Evolutionary conservation across 139 green algal genomes (phyloP).

Genomic region (Chlorella sp.): DNA sequence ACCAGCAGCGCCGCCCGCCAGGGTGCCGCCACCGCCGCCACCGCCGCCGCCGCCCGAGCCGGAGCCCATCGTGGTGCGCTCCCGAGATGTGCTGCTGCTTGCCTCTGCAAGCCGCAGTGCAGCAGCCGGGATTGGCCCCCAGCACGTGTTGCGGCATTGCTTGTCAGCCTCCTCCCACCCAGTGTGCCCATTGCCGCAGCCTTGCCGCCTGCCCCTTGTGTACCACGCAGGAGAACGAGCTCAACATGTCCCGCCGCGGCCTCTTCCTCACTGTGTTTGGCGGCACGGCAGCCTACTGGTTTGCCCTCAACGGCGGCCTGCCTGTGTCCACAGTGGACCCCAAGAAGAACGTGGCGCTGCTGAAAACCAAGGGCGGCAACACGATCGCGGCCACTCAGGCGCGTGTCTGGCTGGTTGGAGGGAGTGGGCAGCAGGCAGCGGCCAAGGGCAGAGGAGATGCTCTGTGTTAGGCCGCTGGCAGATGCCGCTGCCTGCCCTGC

Average conservation of each 20-base stretch:
- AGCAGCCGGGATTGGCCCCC: too few relatives aligned
- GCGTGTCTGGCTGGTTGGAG: background rate
- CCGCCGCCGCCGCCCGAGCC: slow-evolving; percentile 30
- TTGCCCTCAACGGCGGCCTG: slow-evolving; percentile 20
- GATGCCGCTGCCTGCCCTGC: too few relatives aligned
- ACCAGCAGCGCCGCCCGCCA: slow-evolving; percentile 21
- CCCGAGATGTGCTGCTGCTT: background rate
- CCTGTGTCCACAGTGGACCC: slow-evolving; percentile 25
- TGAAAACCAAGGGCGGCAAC: slow-evolving; percentile 59
- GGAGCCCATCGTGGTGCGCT: slow-evolving; percentile 12
- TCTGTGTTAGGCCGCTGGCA: too few relatives aligned
- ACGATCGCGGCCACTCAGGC: slow-evolving; percentile 41
- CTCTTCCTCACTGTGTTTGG: slow-evolving; percentile 46
- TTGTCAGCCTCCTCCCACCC: background rate
- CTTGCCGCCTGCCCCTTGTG: background rate
- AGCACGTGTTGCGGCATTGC: too few relatives aligned
- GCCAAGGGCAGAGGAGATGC: background rate
- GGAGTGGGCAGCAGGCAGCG: background rate
- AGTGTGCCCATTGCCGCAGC: background rate
- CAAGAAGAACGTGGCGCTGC: slow-evolving; percentile 32
- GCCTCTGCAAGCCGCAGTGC: too few relatives aligned
- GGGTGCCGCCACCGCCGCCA: slow-evolving; percentile 14
- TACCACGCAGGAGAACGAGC: slow-evolving; percentile 24
- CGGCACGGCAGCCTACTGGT: slow-evolving; percentile 27
- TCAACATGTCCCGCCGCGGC: slow-evolving; percentile 19